phyloP scores from a whole-genome alignment of 2,329 filamentous ascomycete genomes.

The Calonectria multiphialidica region DNA sequence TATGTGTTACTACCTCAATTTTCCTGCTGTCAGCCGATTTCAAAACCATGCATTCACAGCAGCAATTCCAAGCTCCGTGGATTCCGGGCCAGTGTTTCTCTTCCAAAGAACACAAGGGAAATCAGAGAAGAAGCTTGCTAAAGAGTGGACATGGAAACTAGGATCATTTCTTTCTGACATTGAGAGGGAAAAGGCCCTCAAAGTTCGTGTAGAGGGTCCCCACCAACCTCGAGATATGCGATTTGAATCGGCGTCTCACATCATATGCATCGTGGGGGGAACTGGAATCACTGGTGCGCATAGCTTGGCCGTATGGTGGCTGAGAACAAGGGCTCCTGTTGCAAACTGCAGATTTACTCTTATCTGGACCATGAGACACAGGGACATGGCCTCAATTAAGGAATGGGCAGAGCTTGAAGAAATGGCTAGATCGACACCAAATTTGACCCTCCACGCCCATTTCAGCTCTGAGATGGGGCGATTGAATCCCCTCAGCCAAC shows the following conservation, averaged over 20 bases:
- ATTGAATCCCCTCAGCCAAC: not conserved
- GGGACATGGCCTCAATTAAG: not conserved
- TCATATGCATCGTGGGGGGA: constrained; percentile 21
- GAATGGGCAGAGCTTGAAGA: constrained; percentile 16
- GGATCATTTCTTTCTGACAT: not conserved
- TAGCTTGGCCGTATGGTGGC: constrained; percentile 18
- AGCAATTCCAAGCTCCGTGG: not conserved
- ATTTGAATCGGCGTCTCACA: constrained; percentile 17
- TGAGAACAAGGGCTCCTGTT: not conserved
- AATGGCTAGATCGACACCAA: not conserved
- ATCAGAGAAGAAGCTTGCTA: not conserved
- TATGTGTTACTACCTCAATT: constrained; percentile 17
- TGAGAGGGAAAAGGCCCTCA: not conserved
- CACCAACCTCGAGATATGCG: constrained; percentile 5
- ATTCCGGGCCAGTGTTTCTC: constrained; percentile 13
- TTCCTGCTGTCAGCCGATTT: constrained; percentile 16
- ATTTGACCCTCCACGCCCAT: constrained; percentile 1
- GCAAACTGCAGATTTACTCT: constrained; percentile 10
- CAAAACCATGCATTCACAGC: constrained; percentile 26
- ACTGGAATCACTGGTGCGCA: constrained; percentile 15
- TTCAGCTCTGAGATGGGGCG: constrained; percentile 8
- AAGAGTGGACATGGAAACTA: constrained; percentile 24
- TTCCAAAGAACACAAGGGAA: constrained; percentile 15
- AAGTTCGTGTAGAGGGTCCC: constrained; percentile 13
- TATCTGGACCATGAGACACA: constrained; percentile 16